phyloP scores from a whole-genome alignment of 768 basidiomycete species.

The Xerocomellus intermedius region DNA sequence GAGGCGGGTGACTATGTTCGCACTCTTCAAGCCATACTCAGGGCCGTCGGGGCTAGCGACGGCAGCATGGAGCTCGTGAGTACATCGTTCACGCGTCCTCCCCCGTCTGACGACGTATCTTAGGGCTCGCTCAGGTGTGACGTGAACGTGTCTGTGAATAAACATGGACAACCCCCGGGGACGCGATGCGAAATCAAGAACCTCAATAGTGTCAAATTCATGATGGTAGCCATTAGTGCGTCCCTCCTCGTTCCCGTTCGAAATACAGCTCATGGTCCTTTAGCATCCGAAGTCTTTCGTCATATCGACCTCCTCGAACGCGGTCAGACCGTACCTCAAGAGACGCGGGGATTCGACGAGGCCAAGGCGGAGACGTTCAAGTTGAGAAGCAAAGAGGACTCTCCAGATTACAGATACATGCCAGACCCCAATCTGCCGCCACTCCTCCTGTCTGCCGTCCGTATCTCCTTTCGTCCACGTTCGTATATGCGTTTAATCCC shows the following conservation, averaged over 20 bases:
- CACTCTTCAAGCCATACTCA: conserved; percentile 74
- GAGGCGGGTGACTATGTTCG: conserved; percentile 88
- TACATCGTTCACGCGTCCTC: background rate
- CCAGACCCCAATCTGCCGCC: conserved; percentile 92
- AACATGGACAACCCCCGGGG: conserved; percentile 56
- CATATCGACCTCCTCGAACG: conserved; percentile 60
- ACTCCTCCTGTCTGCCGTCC: conserved; percentile 54
- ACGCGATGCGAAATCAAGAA: conserved; percentile 84
- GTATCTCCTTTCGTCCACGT: conserved; percentile 8
- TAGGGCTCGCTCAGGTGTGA: conserved; percentile 95
- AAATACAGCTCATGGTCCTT: background rate
- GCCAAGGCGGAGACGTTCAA: conserved; percentile 75
- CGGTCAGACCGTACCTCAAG: conserved; percentile 58
- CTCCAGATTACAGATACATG: conserved; percentile 97
- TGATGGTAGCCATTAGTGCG: conserved; percentile 82
- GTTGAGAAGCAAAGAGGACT: conserved; percentile 87
- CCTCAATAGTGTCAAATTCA: conserved; percentile 81
- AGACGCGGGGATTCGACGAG: conserved; percentile 91
- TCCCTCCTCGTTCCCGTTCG: conserved; percentile 4
- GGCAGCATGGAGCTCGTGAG: conserved; percentile 95
- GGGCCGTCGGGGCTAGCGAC: conserved; percentile 84
- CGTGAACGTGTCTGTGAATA: conserved; percentile 90
- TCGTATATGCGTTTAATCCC: background rate
- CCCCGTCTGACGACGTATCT: background rate
- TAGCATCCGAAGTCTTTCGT: conserved; percentile 79